phyloP scores from a whole-genome alignment of 441 rosid species.

The Macaranga tanarius region DNA sequence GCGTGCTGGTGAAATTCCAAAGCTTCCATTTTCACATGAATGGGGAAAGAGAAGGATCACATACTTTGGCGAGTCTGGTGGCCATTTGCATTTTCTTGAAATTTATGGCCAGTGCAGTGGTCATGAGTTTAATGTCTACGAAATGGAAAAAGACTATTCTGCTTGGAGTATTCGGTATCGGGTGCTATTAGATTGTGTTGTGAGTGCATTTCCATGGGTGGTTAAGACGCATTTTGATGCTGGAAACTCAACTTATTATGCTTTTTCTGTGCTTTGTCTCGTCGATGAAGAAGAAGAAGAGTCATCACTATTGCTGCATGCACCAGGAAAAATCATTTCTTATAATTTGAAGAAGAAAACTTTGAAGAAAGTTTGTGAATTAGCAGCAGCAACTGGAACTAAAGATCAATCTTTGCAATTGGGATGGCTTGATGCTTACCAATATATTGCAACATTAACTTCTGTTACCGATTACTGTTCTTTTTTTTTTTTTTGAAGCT shows the following conservation, averaged over 20 bases:
- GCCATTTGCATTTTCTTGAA: constrained; percentile 37
- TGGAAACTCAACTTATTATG: constrained; percentile 16
- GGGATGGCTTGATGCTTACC: constrained; percentile 15
- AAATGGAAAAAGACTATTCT: constrained; percentile 40
- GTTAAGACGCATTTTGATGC: constrained; percentile 23
- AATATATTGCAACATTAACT: constrained; percentile 3
- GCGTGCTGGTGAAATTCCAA: constrained; percentile 27
- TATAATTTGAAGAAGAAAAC: constrained; percentile 30
- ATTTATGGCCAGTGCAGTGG: constrained; percentile 18
- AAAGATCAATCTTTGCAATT: constrained; percentile 4
- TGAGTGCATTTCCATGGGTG: constrained; percentile 39
- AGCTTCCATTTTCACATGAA: constrained; percentile 23
- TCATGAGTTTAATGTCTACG: constrained; percentile 31
- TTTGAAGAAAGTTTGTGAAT: constrained; percentile 23
- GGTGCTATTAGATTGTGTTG: constrained; percentile 37
- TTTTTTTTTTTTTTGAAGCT: no score
- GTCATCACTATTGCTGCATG: constrained; percentile 34
- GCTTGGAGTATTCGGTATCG: constrained; percentile 40
- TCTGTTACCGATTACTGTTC: neutral
- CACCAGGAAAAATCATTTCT: constrained; percentile 33
- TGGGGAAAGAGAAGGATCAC: constrained; percentile 13
- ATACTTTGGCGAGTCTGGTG: constrained; percentile 40
- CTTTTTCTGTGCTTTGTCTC: constrained; percentile 16
- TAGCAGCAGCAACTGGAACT: neutral
- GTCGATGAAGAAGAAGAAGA: constrained; percentile 30